Evolutionary conservation across 345 rosid genomes (phyloP).

Genomic region (Syzygium jambos): DNA sequence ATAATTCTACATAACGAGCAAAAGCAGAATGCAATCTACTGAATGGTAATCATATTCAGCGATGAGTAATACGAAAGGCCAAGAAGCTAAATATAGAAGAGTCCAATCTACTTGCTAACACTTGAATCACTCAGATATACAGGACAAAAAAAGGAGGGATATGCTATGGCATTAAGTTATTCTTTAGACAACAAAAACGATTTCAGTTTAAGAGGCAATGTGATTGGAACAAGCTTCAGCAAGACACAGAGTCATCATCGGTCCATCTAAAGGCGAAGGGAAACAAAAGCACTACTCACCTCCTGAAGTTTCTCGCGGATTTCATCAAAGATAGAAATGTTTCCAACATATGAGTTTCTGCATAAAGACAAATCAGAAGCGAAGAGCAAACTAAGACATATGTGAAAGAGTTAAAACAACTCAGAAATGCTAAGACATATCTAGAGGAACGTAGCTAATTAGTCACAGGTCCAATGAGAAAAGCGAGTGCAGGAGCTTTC

Average conservation of each 20-base stretch:
- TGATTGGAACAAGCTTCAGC: neutral
- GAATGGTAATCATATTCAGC: neutral
- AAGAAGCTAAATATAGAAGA: neutral
- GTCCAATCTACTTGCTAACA: neutral
- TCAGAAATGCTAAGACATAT: neutral
- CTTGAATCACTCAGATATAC: neutral
- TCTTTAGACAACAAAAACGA: neutral
- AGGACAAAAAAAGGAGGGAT: neutral
- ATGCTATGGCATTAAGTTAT: neutral
- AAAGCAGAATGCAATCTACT: neutral
- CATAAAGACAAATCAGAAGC: conserved; percentile 2
- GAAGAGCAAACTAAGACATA: neutral
- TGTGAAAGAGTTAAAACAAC: neutral
- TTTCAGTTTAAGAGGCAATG: neutral
- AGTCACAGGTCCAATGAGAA: neutral
- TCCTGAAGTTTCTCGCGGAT: conserved; percentile 65
- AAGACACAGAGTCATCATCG: neutral
- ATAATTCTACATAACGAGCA: neutral
- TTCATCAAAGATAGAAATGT: conserved; percentile 52
- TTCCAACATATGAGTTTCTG: conserved; percentile 89
- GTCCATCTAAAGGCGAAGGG: neutral
- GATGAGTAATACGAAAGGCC: neutral
- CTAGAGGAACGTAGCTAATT: neutral
- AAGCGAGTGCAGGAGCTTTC: neutral
- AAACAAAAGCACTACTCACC: conserved; percentile 20